phyloP scores from a whole-genome alignment of 345 rosid species.

The Arabidopsis arenosa region DNA sequence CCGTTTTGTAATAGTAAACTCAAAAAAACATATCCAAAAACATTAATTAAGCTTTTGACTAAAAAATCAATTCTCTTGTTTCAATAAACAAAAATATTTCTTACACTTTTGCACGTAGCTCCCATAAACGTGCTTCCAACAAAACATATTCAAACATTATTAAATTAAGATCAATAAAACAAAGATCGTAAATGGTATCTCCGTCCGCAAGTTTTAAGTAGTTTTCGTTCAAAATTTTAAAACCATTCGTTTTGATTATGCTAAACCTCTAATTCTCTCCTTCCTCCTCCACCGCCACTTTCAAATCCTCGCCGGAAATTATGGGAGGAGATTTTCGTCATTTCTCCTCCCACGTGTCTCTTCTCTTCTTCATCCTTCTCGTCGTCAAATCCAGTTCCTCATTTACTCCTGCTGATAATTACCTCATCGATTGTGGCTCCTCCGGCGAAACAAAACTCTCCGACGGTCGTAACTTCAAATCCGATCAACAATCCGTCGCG shows the following conservation, averaged over 20 bases:
- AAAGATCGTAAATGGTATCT: not conserved
- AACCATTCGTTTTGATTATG: slow-evolving; percentile 16
- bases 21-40: slow-evolving; percentile 19
- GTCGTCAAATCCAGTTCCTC: slow-evolving; percentile 30
- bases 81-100: not conserved
- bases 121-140: slow-evolving; percentile 51
- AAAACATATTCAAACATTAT: slow-evolving; percentile 23
- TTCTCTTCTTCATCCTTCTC: slow-evolving; percentile 27
- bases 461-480: slow-evolving; percentile 72
- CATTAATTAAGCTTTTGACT: slow-evolving; percentile 16
- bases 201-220: slow-evolving; percentile 32
- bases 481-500: slow-evolving; percentile 60
- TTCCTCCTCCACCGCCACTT: slow-evolving; percentile 1
- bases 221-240: slow-evolving; percentile 29
- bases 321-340: slow-evolving; percentile 53
- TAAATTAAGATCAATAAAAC: not conserved
- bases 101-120: slow-evolving; percentile 57
- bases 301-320: slow-evolving; percentile 28
- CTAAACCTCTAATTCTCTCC: slow-evolving; percentile 31
- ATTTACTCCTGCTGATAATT: slow-evolving; percentile 59
- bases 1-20: slow-evolving; percentile 4
- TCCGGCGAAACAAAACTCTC: slow-evolving; percentile 58
- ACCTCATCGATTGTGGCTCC: slow-evolving; percentile 82
- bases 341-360: slow-evolving; percentile 39
- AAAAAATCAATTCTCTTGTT: not conserved